A percentile compares a stretch with the other conserved stretches of the same genome.
Conservation (phyloP, 352 stramenopile genomes). For the Pythium folliculosum region DNA sequence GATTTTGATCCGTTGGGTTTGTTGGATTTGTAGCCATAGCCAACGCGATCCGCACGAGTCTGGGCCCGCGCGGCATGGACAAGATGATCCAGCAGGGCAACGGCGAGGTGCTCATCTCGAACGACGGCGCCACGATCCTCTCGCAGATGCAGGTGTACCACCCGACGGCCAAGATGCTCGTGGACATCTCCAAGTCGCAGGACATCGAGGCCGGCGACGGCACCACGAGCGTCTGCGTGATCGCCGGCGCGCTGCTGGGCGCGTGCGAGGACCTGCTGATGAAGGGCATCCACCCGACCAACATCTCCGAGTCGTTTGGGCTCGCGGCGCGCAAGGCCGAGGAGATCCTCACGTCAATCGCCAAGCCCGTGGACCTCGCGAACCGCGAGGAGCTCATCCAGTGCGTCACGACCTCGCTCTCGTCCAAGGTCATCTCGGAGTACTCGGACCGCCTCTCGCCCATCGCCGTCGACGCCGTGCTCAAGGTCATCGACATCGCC, state of each 20-base stretch:
- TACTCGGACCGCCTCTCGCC: constrained; percentile 97
- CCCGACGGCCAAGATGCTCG: constrained; percentile 99
- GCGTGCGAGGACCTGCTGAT: constrained; percentile 90
- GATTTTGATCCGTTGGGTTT: background rate
- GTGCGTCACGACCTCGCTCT: constrained; percentile 98
- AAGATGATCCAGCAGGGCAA: constrained; percentile 99
- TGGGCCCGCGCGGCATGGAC: constrained; percentile 99
- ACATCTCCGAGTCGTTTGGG: constrained; percentile 97
- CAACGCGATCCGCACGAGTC: constrained; percentile 97
- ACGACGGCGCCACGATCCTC: constrained; percentile 99
- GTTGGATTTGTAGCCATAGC: constrained; percentile 85
- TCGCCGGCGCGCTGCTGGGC: constrained; percentile 98
- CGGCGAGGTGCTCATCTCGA: constrained; percentile 99
- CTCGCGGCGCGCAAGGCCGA: constrained; percentile 88
- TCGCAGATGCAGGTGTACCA: constrained; percentile 99
- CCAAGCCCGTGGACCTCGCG: constrained; percentile 91
- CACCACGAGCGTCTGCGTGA: constrained; percentile 98
- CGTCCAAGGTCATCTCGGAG: constrained; percentile 97
- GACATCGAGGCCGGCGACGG: constrained; percentile 99
- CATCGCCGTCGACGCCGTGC: constrained; percentile 98
- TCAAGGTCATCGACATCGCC: constrained; percentile 94
- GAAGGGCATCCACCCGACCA: constrained; percentile 98
- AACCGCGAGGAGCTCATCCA: constrained; percentile 96
- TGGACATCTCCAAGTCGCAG: constrained; percentile 99
- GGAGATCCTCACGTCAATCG: constrained; percentile 90